Evolutionary conservation across 1,284 basidiomycete genomes (phyloP).

Genomic region (Austroboletus novae-zelandiae): DNA sequence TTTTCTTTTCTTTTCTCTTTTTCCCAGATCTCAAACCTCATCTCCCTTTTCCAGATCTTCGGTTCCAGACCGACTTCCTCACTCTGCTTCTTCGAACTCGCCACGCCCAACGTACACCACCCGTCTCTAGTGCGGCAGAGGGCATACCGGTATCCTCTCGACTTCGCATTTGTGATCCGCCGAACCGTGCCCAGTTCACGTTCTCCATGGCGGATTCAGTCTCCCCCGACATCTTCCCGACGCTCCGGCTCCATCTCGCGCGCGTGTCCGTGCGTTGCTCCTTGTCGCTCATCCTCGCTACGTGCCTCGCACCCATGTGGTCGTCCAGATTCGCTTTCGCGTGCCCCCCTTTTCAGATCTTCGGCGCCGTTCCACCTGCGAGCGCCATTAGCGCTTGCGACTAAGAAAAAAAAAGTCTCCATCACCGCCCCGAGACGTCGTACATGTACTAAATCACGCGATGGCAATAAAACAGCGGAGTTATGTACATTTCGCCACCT

Average conservation of each 20-base stretch:
- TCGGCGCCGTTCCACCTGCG: conserved; percentile 18
- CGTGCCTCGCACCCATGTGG: conserved; percentile 28
- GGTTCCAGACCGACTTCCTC: conserved; percentile 9
- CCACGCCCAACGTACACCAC: conserved; percentile 6
- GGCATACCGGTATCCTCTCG: conserved; percentile 4
- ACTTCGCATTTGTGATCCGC: conserved; percentile 15
- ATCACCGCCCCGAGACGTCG: conserved; percentile 5
- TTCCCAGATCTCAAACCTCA: conserved; percentile 12
- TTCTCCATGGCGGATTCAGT: conserved; percentile 14
- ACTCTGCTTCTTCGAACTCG: conserved; percentile 13
- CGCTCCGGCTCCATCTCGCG: conserved; percentile 5
- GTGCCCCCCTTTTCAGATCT: conserved; percentile 20
- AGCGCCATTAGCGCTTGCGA: conserved; percentile 1
- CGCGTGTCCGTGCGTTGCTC: not conserved
- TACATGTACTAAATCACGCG: conserved; percentile 11
- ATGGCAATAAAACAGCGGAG: conserved; percentile 18
- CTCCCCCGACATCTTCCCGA: conserved; percentile 13
- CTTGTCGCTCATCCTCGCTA: conserved; percentile 11
- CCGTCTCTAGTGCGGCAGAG: conserved; percentile 22
- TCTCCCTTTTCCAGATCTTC: conserved; percentile 14
- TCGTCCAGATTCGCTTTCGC: conserved; percentile 29
- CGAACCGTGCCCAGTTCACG: conserved; percentile 16
- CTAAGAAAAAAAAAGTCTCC: conserved; percentile 2
- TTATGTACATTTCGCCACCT: conserved; percentile 18
- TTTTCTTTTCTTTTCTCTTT: conserved; percentile 6